These are phyloP conservation scores for Chrysosporium queenslandicum DNA, from an alignment of 2,329 filamentous ascomycete species.

Conservation along the genomic window DNA sequence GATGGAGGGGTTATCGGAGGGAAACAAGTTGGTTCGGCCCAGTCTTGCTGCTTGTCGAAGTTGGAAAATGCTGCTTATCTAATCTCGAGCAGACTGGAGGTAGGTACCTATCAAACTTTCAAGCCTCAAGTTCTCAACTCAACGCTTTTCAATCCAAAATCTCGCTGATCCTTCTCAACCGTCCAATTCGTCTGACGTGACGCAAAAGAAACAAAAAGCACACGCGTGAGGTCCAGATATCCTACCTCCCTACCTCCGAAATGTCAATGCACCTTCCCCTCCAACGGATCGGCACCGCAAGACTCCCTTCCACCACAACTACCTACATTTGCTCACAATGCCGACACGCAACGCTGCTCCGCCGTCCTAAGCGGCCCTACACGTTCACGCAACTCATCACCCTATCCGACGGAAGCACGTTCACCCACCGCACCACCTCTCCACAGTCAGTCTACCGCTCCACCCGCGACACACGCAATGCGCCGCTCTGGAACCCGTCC, in stretches of 20 bases:
- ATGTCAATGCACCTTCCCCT: slow-evolving; percentile 32
- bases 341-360: slow-evolving; percentile 74
- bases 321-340: slow-evolving; percentile 49
- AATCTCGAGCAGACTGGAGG: too few species aligned
- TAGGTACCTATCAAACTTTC: slow-evolving; percentile 3
- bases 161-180: not conserved
- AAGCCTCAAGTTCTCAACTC: not conserved
- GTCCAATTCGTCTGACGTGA: too few species aligned
- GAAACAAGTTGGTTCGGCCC: not conserved
- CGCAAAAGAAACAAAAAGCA: not conserved
- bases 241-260: slow-evolving; percentile 10
- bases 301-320: slow-evolving; percentile 13
- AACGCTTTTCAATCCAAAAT: not conserved
- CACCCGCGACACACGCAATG: slow-evolving; percentile 80
- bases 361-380: slow-evolving; percentile 83
- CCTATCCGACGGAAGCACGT: slow-evolving; percentile 82
- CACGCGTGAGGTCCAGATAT: not conserved
- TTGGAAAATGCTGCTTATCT: slow-evolving; percentile 9
- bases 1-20: not conserved
- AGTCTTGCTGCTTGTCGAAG: not conserved
- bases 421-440: slow-evolving; percentile 42
- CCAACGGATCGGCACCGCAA: slow-evolving; percentile 23
- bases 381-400: slow-evolving; percentile 95
- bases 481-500: slow-evolving; percentile 80
- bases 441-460: slow-evolving; percentile 49